Evolutionary conservation across 768 basidiomycete genomes (phyloP).

Genomic region (Nevesoporus exiguus): DNA sequence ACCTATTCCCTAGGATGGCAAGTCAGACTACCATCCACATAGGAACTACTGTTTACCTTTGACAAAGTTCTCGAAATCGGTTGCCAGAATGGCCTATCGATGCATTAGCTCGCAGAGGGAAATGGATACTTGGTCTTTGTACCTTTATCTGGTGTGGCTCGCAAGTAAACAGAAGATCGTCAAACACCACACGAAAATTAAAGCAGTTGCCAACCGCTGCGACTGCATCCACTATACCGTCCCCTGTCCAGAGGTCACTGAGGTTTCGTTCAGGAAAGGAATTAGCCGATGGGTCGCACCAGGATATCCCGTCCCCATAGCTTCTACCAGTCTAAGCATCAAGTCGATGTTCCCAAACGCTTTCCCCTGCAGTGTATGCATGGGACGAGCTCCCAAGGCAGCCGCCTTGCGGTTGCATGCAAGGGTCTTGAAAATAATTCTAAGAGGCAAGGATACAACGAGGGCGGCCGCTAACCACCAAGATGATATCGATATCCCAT

Average conservation of each 20-base stretch:
- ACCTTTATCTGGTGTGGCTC: slow-evolving; percentile 55
- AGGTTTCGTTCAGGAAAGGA: background rate
- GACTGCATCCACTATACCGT: slow-evolving; percentile 37
- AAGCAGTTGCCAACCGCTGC: slow-evolving; percentile 40
- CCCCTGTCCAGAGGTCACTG: slow-evolving; percentile 33
- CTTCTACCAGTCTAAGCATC: slow-evolving; percentile 33
- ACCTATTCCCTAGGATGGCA: slow-evolving; percentile 26
- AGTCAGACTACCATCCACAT: background rate
- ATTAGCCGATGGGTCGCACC: slow-evolving; percentile 33
- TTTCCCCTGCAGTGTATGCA: slow-evolving; percentile 38
- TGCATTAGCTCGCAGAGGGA: background rate
- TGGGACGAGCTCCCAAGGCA: slow-evolving; percentile 43
- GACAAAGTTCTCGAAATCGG: slow-evolving; percentile 55
- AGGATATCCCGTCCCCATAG: slow-evolving; percentile 45
- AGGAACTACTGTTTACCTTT: slow-evolving; percentile 45
- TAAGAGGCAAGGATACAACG: slow-evolving; percentile 33
- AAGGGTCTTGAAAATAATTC: slow-evolving; percentile 28
- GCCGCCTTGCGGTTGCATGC: slow-evolving; percentile 37
- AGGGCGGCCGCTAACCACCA: slow-evolving; percentile 37
- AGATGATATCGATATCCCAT: slow-evolving; percentile 30
- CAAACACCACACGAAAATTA: slow-evolving; percentile 45
- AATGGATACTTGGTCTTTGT: background rate
- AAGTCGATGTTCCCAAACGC: slow-evolving; percentile 46
- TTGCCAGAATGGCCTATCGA: slow-evolving; percentile 43
- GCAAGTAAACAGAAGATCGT: slow-evolving; percentile 44